A percentile compares a stretch with the other conserved stretches of the same genome.
Conservation (phyloP, 2,329 filamentous ascomycete genomes). For the Cercospora sp. region DNA sequence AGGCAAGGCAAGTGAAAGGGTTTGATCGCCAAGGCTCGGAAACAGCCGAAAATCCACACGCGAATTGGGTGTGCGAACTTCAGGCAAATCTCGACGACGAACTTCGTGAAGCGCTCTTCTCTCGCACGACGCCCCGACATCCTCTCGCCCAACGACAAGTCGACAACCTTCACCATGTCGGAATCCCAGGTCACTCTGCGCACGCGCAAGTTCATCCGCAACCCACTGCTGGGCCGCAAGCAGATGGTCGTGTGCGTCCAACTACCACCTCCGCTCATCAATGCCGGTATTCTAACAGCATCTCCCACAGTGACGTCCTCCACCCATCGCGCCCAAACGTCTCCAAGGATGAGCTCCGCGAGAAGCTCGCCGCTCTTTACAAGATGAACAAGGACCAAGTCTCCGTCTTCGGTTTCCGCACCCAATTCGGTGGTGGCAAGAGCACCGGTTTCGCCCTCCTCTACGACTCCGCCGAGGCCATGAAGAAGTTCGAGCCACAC, state of each 20-base stretch:
- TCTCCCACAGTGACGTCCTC: constrained; percentile 81
- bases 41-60: background rate
- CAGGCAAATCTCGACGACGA: constrained; percentile 7
- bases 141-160: constrained; percentile 15
- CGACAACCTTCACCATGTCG: constrained; percentile 69
- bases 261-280: constrained; percentile 4
- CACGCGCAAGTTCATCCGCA: constrained; percentile 99
- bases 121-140: constrained; percentile 9
- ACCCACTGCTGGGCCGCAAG: constrained; percentile 97
- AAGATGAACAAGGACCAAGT: constrained; percentile 98
- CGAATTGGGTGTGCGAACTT: constrained; percentile 4
- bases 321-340: constrained; percentile 98
- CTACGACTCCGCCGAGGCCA: constrained; percentile 96
- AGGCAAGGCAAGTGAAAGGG: background rate
- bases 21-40: constrained; percentile 5
- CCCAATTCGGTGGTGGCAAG: constrained; percentile 99
- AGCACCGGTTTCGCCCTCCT: constrained; percentile 97
- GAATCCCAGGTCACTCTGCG: constrained; percentile 65
- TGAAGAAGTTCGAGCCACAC: constrained; percentile 99
- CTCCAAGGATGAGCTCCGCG: constrained; percentile 97
- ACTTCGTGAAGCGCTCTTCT: constrained; percentile 11
- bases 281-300: constrained; percentile 26
- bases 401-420: constrained; percentile 97
- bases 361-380: constrained; percentile 93
- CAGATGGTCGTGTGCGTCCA: constrained; percentile 90